Evolutionary conservation across 139 green algal genomes (phyloP), one percentile per base, ranked within the genome.

Genomic region (Coelastrella sp.): DNA sequence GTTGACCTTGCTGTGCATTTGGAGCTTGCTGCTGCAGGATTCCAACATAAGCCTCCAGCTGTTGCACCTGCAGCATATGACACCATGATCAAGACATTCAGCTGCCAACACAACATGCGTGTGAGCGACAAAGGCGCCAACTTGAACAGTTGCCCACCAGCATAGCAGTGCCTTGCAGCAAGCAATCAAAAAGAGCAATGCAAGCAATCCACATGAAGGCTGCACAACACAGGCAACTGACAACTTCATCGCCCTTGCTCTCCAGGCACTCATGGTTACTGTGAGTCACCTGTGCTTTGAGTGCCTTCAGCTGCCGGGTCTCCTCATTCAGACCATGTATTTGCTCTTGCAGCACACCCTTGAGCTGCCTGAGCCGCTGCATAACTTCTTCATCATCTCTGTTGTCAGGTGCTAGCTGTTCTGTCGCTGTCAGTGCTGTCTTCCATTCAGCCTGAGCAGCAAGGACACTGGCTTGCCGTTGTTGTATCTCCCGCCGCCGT

Each of bases 311-410:
- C 81, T 91, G 86, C 68, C 84, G 89, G 60, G 89, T 91, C 63
- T 92, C 89, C 49, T 90, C 89, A 68, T 94, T 94, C 15, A 94
- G 89, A 6, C 76, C 19, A 49, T 90, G 82, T 65, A 94, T 88
- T 89, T 94, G 86, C 86, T 90, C 75, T 86, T 92, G 89, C 89
- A 94, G 92, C 80, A 85, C 86, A 10, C 19, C 61, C 86, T 94
- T 94, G 49, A 89, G 70, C 78, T 70, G 84, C 74, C 91, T 86
- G 75, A 94, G 89, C 89, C 90, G 75, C 66, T 89, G 80, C 66
- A 82, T 75, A 80, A 82, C 92, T 79, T 79, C 60, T 82, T 24
- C 63, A 49, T 22, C 24, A 56, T 61, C 14, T 76, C 35, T 22
- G 7, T 19, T 25, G 15, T 22, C 65, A 24, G 22, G 14, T 63